Conservation (phyloP, 805 yeast species). For the Candida lessepsii region DNA sequence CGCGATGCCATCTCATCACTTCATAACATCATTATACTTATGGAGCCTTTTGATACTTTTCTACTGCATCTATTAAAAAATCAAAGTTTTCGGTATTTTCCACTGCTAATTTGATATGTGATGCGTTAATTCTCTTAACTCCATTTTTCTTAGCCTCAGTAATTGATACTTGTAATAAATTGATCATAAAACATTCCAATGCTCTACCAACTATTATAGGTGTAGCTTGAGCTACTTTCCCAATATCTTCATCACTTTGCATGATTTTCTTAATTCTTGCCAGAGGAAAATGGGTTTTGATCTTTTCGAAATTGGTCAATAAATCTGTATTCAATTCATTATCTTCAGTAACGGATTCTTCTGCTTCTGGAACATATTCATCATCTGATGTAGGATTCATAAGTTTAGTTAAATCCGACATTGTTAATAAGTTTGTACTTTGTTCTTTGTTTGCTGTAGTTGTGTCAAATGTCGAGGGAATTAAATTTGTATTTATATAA, state of each 20-base stretch:
- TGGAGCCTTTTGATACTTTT: conserved; percentile 42
- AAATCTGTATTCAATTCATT: conserved; percentile 17
- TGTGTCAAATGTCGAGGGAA: conserved; percentile 1
- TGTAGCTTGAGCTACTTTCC: conserved; percentile 97
- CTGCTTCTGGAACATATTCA: conserved; percentile 10
- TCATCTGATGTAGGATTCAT: conserved; percentile 18
- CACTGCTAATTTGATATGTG: conserved; percentile 81
- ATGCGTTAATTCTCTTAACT: conserved; percentile 76
- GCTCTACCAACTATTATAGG: conserved; percentile 98
- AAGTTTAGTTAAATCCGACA: conserved; percentile 16
- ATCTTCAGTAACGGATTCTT: neutral
- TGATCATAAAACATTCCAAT: conserved; percentile 84
- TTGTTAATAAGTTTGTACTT: neutral
- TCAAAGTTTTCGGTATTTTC: conserved; percentile 88
- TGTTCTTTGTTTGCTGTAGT: neutral
- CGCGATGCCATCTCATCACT: conserved; percentile 6
- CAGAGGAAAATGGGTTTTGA: conserved; percentile 83
- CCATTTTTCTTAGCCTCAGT: conserved; percentile 73
- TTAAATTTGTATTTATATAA: conserved; percentile 2
- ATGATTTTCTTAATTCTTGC: conserved; percentile 94
- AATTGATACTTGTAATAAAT: conserved; percentile 81
- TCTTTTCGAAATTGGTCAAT: conserved; percentile 41
- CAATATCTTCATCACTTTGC: conserved; percentile 98
- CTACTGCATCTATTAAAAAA: conserved; percentile 76
- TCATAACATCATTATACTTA: conserved; percentile 20